phyloP scores from a whole-genome alignment of 2,329 filamentous ascomycete species.

The Stachybotrys elegans region DNA sequence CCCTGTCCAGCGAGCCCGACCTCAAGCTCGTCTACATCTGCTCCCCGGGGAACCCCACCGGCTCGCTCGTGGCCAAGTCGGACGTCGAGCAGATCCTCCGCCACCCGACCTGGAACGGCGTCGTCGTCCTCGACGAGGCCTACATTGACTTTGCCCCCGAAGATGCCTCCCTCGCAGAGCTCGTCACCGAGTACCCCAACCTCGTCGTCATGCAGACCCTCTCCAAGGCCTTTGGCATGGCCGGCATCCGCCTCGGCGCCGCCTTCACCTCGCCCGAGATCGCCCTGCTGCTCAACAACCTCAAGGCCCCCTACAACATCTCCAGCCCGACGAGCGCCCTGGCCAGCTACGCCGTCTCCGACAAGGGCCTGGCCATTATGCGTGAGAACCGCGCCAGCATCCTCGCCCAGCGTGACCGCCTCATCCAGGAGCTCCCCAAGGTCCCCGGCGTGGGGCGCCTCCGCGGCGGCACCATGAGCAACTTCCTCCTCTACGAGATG shows the following conservation, averaged over 20 bases:
- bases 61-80: slow-evolving; percentile 67
- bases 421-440: slow-evolving; percentile 67
- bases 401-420: slow-evolving; percentile 67
- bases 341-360: slow-evolving; percentile 66
- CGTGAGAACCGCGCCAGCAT: slow-evolving; percentile 63
- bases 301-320: slow-evolving; percentile 97
- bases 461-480: slow-evolving; percentile 73
- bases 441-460: slow-evolving; percentile 77
- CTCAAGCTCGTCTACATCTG: slow-evolving; percentile 93
- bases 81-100: slow-evolving; percentile 70
- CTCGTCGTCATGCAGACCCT: slow-evolving; percentile 97
- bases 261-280: slow-evolving; percentile 75
- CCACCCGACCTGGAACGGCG: slow-evolving; percentile 90
- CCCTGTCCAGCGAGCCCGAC: slow-evolving; percentile 51
- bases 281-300: slow-evolving; percentile 75
- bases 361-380: slow-evolving; percentile 69
- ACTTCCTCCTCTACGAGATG: slow-evolving; percentile 90
- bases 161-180: slow-evolving; percentile 78
- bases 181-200: slow-evolving; percentile 90
- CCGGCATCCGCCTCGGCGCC: slow-evolving; percentile 84
- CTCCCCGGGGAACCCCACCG: slow-evolving; percentile 93
- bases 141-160: slow-evolving; percentile 87
- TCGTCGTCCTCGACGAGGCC: slow-evolving; percentile 90
- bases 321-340: slow-evolving; percentile 81
- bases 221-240: slow-evolving; percentile 95